These are phyloP conservation scores for Phytophthora cactorum DNA, from an alignment of 352 stramenopile species.

Conservation along the genomic window DNA sequence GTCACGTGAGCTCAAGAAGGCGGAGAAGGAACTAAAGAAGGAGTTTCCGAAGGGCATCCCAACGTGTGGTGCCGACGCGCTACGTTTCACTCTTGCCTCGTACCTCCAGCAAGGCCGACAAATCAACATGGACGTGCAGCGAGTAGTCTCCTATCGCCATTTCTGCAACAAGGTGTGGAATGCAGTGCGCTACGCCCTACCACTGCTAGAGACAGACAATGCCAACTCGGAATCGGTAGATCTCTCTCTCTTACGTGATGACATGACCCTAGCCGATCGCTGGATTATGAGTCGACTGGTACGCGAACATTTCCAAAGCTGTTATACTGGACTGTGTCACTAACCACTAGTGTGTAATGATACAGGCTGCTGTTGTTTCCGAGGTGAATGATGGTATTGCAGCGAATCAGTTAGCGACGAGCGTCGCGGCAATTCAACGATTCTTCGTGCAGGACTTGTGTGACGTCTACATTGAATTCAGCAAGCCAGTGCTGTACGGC, in stretches of 20 bases:
- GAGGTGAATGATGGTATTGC: constrained; percentile 72
- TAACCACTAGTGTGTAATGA: constrained; percentile 6
- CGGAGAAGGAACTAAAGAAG: constrained; percentile 94
- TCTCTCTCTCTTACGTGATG: constrained; percentile 36
- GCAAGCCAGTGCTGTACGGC: constrained; percentile 81
- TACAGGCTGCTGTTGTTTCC: constrained; percentile 59
- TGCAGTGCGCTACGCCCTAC: constrained; percentile 77
- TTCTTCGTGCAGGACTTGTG: constrained; percentile 91
- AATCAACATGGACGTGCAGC: constrained; percentile 90
- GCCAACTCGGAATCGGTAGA: constrained; percentile 17
- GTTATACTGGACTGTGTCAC: neutral
- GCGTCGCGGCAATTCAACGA: constrained; percentile 70
- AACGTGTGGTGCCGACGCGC: constrained; percentile 97
- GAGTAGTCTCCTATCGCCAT: constrained; percentile 83
- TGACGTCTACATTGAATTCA: constrained; percentile 91
- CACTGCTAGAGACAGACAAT: constrained; percentile 48
- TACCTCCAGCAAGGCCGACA: constrained; percentile 92
- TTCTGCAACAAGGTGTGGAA: constrained; percentile 94
- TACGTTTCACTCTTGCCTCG: constrained; percentile 97
- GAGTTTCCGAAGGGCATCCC: constrained; percentile 99
- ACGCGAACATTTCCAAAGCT: constrained; percentile 8
- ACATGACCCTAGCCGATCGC: constrained; percentile 71
- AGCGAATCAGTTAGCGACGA: constrained; percentile 70
- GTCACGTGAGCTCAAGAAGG: constrained; percentile 94
- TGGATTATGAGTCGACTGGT: constrained; percentile 90